Conservation (phyloP, 1,139 yeast species). For the Komagataea norvegica region DNA sequence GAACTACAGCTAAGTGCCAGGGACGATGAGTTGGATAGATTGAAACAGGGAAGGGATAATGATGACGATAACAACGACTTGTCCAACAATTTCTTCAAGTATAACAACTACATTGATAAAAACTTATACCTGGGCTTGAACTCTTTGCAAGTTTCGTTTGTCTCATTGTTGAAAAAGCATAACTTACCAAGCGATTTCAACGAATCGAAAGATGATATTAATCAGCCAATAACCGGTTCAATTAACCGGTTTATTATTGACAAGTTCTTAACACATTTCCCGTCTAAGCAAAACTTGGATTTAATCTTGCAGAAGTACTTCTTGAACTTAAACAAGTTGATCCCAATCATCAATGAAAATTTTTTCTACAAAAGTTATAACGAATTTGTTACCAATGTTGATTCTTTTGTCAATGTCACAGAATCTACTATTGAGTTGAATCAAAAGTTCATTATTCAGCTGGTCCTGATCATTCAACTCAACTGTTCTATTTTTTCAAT, state of each 20-base stretch:
- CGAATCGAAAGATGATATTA: constrained; percentile 17
- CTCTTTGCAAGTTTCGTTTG: constrained; percentile 19
- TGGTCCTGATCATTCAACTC: constrained; percentile 34
- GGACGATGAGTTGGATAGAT: constrained; percentile 39
- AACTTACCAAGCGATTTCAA: constrained; percentile 13
- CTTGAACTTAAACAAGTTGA: constrained; percentile 50
- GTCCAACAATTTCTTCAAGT: constrained; percentile 22
- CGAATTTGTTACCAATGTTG: constrained; percentile 36
- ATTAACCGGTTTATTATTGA: constrained; percentile 30
- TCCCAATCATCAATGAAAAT: constrained; percentile 59
- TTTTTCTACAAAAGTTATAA: constrained; percentile 54
- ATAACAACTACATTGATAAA: constrained; percentile 19
- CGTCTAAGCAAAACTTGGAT: constrained; percentile 45
- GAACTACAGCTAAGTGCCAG: constrained; percentile 32
- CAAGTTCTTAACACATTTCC: constrained; percentile 39
- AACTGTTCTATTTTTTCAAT: constrained; percentile 26
- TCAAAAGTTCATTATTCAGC: constrained; percentile 35
- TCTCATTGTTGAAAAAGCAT: constrained; percentile 12
- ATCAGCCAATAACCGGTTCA: constrained; percentile 3
- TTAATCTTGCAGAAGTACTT: constrained; percentile 50
- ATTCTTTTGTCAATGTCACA: constrained; percentile 28
- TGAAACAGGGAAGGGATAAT: constrained; percentile 21
- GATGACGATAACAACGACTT: constrained; percentile 12
- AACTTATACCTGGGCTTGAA: constrained; percentile 23
- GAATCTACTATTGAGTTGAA: constrained; percentile 4